Evolutionary conservation across 2,329 filamentous ascomycete species (phyloP).

Genomic region (Alternaria gaisen): DNA sequence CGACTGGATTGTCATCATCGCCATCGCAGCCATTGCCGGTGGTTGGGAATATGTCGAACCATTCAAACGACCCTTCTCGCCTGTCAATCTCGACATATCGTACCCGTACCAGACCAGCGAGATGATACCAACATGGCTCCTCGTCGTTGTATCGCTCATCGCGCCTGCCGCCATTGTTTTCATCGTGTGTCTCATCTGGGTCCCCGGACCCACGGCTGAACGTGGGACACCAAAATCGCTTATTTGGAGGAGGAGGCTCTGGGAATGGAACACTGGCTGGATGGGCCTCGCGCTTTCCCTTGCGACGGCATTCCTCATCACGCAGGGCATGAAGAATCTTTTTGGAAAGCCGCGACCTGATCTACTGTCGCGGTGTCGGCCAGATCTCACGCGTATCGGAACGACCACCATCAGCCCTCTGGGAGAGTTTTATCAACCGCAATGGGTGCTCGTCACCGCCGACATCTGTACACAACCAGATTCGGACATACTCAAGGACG

Average conservation of each 20-base stretch:
- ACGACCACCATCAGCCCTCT: slow-evolving; percentile 65
- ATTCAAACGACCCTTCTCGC: slow-evolving; percentile 74
- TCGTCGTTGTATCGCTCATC: slow-evolving; percentile 70
- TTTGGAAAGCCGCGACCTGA: slow-evolving; percentile 72
- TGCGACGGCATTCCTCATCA: slow-evolving; percentile 78
- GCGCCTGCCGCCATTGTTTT: slow-evolving; percentile 74
- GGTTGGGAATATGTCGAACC: slow-evolving; percentile 68
- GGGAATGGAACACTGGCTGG: slow-evolving; percentile 89
- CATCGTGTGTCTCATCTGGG: slow-evolving; percentile 71
- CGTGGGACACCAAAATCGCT: slow-evolving; percentile 68
- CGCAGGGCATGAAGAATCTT: slow-evolving; percentile 82
- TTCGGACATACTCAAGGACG: slow-evolving; percentile 71
- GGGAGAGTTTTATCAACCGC: slow-evolving; percentile 58
- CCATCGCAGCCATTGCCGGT: slow-evolving; percentile 66
- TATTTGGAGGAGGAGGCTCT: slow-evolving; percentile 83
- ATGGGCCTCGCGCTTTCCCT: slow-evolving; percentile 80
- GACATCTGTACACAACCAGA: slow-evolving; percentile 77
- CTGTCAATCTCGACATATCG: slow-evolving; percentile 79
- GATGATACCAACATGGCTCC: slow-evolving; percentile 72
- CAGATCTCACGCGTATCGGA: slow-evolving; percentile 71
- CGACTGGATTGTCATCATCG: slow-evolving; percentile 76
- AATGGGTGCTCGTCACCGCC: slow-evolving; percentile 76
- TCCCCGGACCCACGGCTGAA: slow-evolving; percentile 75
- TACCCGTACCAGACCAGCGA: slow-evolving; percentile 77
- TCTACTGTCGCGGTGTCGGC: slow-evolving; percentile 74